phyloP scores from a whole-genome alignment of 2,329 filamentous ascomycete species.

The Coniochaeta hoffmannii region DNA sequence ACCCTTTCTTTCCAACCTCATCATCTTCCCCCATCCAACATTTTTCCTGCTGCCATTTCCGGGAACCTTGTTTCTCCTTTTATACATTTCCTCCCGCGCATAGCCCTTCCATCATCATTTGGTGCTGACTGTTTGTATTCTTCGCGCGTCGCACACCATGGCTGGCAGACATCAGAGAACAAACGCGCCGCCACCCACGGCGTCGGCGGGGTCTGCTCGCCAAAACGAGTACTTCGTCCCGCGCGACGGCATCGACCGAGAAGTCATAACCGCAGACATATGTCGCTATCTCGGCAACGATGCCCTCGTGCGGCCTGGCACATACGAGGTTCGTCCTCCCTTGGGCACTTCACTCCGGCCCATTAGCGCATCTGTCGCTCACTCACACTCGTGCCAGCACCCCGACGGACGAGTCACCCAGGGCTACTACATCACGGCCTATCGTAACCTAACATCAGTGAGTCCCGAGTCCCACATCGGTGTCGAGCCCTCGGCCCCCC shows the following conservation, averaged over 20 bases:
- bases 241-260: conserved; percentile 72
- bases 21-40: conserved; percentile 1
- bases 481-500: too few species aligned
- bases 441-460: conserved; percentile 72
- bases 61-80: conserved; percentile 12
- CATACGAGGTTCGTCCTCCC: conserved; percentile 56
- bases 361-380: neutral
- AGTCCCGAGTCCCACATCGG: conserved; percentile 23
- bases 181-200: conserved; percentile 26
- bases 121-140: conserved; percentile 17
- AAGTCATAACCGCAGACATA: conserved; percentile 79
- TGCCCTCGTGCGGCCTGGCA: conserved; percentile 68
- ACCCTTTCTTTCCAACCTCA: conserved; percentile 7
- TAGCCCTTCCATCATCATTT: conserved; percentile 8
- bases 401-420: conserved; percentile 52
- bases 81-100: too few species aligned
- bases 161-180: conserved; percentile 29
- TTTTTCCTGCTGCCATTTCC: conserved; percentile 11
- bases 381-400: conserved; percentile 24
- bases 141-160: conserved; percentile 25
- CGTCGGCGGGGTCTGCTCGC: conserved; percentile 31
- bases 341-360: neutral
- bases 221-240: conserved; percentile 78
- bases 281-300: conserved; percentile 80
- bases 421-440: conserved; percentile 73